Percentiles rank a stretch among this genome's conserved stretches.
phyloP scores from a whole-genome alignment of 2,329 filamentous ascomycete species.

The Penicillium nordicum region DNA sequence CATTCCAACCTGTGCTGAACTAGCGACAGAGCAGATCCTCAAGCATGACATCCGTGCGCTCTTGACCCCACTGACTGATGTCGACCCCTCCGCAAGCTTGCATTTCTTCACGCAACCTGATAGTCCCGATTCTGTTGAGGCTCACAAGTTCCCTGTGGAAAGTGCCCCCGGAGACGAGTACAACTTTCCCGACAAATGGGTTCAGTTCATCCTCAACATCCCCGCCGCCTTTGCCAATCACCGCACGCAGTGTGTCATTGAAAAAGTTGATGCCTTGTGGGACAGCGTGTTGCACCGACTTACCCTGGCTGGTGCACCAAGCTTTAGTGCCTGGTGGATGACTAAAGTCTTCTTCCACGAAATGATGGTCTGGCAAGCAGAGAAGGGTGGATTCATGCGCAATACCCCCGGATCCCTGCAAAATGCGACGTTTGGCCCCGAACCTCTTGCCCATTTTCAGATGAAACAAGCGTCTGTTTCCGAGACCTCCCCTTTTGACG shows the following conservation, averaged over 20 bases:
- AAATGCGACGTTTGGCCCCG: conserved; percentile 22
- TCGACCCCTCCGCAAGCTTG: conserved; percentile 27
- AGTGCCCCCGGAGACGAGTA: conserved; percentile 38
- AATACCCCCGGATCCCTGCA: conserved; percentile 41
- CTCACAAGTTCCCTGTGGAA: conserved; percentile 37
- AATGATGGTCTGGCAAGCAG: conserved; percentile 85
- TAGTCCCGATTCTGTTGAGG: conserved; percentile 28
- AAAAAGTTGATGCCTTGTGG: conserved; percentile 45
- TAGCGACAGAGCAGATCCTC: conserved; percentile 37
- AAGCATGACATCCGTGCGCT: conserved; percentile 45
- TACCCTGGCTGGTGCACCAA: conserved; percentile 44
- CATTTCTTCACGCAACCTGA: conserved; percentile 37
- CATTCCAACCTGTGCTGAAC: conserved; percentile 39
- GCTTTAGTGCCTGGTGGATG: conserved; percentile 57
- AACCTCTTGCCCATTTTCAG: conserved; percentile 24
- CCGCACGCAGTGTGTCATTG: conserved; percentile 44
- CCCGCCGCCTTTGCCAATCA: conserved; percentile 41
- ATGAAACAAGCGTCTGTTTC: conserved; percentile 20
- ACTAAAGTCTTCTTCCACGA: conserved; percentile 95
- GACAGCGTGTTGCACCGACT: conserved; percentile 44
- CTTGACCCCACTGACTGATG: conserved; percentile 39
- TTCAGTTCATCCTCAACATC: conserved; percentile 44
- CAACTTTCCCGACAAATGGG: conserved; percentile 50
- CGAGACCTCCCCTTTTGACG: conserved; percentile 20
- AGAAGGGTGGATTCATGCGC: conserved; percentile 82